Base-by-base conservation (phyloP, 1,284 basidiomycete species). In the Marasmius fiardii region DNA sequence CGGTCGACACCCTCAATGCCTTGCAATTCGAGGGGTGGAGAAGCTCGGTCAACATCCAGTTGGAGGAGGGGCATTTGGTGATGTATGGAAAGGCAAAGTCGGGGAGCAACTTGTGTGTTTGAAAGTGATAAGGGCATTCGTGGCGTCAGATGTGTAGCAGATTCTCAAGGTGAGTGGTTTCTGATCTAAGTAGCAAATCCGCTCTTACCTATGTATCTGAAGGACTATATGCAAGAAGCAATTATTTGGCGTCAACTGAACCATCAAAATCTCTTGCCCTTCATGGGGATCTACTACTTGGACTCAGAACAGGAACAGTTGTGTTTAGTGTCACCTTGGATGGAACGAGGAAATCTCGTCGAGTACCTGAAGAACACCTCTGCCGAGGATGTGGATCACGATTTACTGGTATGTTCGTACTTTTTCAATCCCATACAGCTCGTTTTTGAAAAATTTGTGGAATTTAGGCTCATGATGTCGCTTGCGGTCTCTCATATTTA, bases 331-430 rank as follows among this genome's bases (percentile, higher is more conserved):
- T 11, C 68, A 24, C 44, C 67, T 3, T 76, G 69, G 63, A 71
- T 71, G 65, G 62, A 61, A 31, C 66, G 69, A 43, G 74, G 75
- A 7, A 67, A 70, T 54, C 57, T 77, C 33, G 60, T 54, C 11
- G 26, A 57, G 3, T 67, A 65, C 59, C 58, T 77, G 26, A 54
- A 44, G 18, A 41, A 24, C 8, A 45, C 54, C 28, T 48, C 65
- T 4, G 8, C 23, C 4, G 31, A 47, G 1, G 20, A 59, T 34
- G 62, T 34, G 34, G 58, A 68, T 53, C 61, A 63, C 58, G 62
- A 37, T 39, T 53, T 31, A 5, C 48, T 71, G 56, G 66, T 71
- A 52, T 37, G 63, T n/a, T n/a, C n/a, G 52, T 44, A 14, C 41
- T 47, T 31, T 43, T 16, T 39, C 6, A 23, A 14, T 18, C n/a